A percentile compares a stretch with the other conserved stretches of the same genome.
These are phyloP conservation scores for Singerocomus rubriflavus DNA, from an alignment of 1,284 basidiomycete genomes.

Conservation along the genomic window DNA sequence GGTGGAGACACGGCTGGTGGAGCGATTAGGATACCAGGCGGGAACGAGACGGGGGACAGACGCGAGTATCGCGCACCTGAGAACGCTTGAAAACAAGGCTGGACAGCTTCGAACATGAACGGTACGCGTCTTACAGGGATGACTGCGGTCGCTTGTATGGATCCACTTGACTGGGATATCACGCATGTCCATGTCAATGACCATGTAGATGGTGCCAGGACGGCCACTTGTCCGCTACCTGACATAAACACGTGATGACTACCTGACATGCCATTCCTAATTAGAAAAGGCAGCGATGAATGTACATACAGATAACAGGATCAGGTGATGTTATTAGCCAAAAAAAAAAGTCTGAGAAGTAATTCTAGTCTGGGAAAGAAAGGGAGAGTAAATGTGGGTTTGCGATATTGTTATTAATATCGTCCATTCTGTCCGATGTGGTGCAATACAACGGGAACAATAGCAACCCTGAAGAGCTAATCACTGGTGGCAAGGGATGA, in stretches of 20 bases:
- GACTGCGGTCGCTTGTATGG: no score
- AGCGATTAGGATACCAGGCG: slow-evolving; percentile 18
- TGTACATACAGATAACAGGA: slow-evolving; percentile 2
- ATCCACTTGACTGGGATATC: background rate
- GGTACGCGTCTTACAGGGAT: background rate
- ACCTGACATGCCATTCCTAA: background rate
- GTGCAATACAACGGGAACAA: slow-evolving; percentile 5
- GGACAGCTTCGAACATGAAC: background rate
- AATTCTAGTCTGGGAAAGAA: background rate
- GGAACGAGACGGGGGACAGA: slow-evolving; percentile 26
- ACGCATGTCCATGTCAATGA: no score
- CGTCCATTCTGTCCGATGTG: slow-evolving; percentile 10
- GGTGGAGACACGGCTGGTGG: slow-evolving; percentile 25
- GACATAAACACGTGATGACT: no score
- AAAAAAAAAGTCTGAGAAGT: no score
- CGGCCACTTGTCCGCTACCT: no score
- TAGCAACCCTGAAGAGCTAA: slow-evolving; percentile 1
- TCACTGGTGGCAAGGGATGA: background rate
- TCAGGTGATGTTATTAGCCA: background rate
- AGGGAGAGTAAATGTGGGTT: background rate
- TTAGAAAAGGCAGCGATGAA: background rate
- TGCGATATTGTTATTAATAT: background rate
- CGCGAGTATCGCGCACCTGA: slow-evolving; percentile 20
- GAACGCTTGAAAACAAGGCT: slow-evolving; percentile 15
- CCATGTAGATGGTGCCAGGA: background rate